Conservation (phyloP, 148 eudicot species). For the Polygonum maritimum region DNA sequence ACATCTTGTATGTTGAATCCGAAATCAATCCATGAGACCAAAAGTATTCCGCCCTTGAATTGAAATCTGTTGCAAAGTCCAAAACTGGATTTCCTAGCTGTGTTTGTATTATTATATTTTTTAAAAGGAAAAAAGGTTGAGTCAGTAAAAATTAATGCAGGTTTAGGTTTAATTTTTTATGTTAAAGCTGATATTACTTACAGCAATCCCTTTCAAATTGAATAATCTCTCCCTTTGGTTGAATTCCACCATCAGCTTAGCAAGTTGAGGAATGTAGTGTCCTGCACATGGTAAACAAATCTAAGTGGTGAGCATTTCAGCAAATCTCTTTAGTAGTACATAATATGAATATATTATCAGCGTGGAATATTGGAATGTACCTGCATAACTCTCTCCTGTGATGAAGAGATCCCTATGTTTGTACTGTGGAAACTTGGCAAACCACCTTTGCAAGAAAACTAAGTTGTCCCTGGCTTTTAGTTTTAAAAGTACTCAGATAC, state of each 20-base stretch:
- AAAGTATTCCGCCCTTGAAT: slow-evolving; percentile 91
- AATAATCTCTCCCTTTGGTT: slow-evolving; percentile 52
- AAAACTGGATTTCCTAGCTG: slow-evolving; percentile 96
- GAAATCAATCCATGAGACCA: slow-evolving; percentile 99
- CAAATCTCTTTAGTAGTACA: not conserved
- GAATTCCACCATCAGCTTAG: slow-evolving; percentile 61
- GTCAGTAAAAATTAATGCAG: slow-evolving; percentile 5
- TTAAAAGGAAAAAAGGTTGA: not conserved
- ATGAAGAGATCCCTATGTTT: slow-evolving; percentile 57
- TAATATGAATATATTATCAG: not conserved
- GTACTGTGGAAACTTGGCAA: slow-evolving; percentile 77
- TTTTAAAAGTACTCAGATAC: not conserved
- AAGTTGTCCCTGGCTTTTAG: slow-evolving; percentile 78
- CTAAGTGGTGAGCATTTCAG: slow-evolving; percentile 3
- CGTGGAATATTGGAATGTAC: slow-evolving; percentile 22
- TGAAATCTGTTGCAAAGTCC: slow-evolving; percentile 80
- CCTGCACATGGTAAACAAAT: slow-evolving; percentile 36
- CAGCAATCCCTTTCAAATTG: slow-evolving; percentile 92
- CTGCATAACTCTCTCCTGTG: slow-evolving; percentile 99
- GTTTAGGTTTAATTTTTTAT: not conserved
- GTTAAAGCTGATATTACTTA: slow-evolving; percentile 25
- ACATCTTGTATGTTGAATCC: slow-evolving; percentile 73
- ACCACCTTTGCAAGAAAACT: slow-evolving; percentile 81
- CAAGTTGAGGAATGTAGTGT: slow-evolving; percentile 94
- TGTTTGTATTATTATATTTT: slow-evolving; percentile 9